phyloP scores from a whole-genome alignment of 164 flowering plant genomes.

The Umbilicus rupestris region DNA sequence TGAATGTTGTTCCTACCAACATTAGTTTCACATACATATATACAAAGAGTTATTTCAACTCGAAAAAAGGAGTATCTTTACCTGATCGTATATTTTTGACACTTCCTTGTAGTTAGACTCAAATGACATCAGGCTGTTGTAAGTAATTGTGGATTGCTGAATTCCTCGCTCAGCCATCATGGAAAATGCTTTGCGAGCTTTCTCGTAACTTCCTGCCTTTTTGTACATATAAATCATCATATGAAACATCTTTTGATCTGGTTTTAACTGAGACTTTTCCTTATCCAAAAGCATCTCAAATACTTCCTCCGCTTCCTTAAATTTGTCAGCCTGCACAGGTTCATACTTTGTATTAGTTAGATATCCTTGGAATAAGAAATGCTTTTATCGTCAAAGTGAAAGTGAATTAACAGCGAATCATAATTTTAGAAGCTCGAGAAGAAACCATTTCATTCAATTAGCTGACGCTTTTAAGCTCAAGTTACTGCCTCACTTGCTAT shows the following conservation, averaged over 20 bases:
- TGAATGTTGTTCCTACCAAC: slow-evolving; percentile 19
- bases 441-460: no score
- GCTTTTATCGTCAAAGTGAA: background rate
- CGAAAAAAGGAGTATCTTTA: slow-evolving; percentile 15
- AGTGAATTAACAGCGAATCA: background rate
- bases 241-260: slow-evolving; percentile 94
- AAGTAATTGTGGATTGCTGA: slow-evolving; percentile 70
- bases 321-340: slow-evolving; percentile 59
- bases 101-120: slow-evolving; percentile 91
- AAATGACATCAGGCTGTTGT: slow-evolving; percentile 89
- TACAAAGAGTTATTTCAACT: background rate
- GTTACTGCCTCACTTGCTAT: no score
- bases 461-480: no score
- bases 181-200: slow-evolving; percentile 66
- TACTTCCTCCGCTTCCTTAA: slow-evolving; percentile 76
- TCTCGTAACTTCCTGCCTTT: slow-evolving; percentile 72
- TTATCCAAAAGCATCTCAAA: slow-evolving; percentile 59
- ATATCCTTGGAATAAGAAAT: background rate
- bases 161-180: slow-evolving; percentile 76
- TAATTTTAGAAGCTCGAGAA: background rate
- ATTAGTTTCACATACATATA: slow-evolving; percentile 11
- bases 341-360: background rate
- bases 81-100: slow-evolving; percentile 83
- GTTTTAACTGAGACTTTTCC: slow-evolving; percentile 56
- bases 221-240: slow-evolving; percentile 96